phyloP scores from a whole-genome alignment of 2,329 filamentous ascomycete genomes.

The Monosporascus sp. region DNA sequence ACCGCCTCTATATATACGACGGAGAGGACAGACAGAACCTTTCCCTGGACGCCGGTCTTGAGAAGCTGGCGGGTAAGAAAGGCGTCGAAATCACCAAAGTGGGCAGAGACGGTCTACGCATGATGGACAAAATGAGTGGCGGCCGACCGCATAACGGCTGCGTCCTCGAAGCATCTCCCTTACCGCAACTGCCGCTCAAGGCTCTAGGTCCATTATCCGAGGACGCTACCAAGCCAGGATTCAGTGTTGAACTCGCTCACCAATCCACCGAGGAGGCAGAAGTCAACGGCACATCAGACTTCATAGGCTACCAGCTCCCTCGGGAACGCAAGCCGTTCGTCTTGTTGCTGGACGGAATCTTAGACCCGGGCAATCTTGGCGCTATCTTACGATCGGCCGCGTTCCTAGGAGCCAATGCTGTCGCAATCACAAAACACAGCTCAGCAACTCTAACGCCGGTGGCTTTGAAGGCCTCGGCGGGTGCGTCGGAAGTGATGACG shows the following conservation, averaged over 20 bases:
- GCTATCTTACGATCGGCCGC: conserved; percentile 83
- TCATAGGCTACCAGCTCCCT: conserved; percentile 36
- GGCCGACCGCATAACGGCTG: conserved; percentile 86
- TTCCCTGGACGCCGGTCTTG: conserved; percentile 38
- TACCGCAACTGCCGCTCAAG: conserved; percentile 66
- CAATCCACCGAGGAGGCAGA: conserved; percentile 69
- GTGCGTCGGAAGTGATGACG: conserved; percentile 75
- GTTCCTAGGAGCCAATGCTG: conserved; percentile 83
- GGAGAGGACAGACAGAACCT: conserved; percentile 49
- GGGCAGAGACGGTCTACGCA: conserved; percentile 50
- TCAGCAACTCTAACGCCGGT: conserved; percentile 72
- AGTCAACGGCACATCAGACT: conserved; percentile 63
- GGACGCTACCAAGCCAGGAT: conserved; percentile 41
- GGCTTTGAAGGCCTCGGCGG: conserved; percentile 81
- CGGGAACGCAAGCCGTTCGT: conserved; percentile 60
- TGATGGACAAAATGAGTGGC: conserved; percentile 78
- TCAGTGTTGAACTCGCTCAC: conserved; percentile 54
- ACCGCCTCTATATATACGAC: conserved; percentile 75
- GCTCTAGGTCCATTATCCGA: conserved; percentile 48
- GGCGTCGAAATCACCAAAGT: conserved; percentile 55
- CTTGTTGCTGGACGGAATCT: conserved; percentile 67
- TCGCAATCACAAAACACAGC: conserved; percentile 69
- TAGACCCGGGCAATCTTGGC: conserved; percentile 87
- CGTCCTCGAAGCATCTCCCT: conserved; percentile 78
- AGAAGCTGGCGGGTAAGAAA: conserved; percentile 40